Conservation (phyloP, 148 eudicot species). For the Pouteria glomerata region DNA sequence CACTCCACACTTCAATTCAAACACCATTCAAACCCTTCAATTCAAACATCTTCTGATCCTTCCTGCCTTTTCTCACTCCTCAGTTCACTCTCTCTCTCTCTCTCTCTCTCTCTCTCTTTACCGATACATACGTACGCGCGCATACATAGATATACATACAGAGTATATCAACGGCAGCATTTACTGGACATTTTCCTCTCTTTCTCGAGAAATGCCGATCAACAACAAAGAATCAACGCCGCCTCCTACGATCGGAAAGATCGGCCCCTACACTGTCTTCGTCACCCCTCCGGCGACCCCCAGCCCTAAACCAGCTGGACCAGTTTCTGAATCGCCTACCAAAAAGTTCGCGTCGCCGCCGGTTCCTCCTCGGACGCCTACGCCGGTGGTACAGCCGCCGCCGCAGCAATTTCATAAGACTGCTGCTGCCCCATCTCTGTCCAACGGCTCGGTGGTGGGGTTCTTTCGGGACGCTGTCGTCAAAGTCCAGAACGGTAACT, state of each 20-base stretch:
- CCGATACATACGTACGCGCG: neutral
- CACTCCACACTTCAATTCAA: too few relatives aligned
- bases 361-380: conserved; percentile 7
- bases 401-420: conserved; percentile 49
- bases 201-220: conserved; percentile 21
- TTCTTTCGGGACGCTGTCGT: conserved; percentile 61
- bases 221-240: conserved; percentile 33
- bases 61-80: neutral
- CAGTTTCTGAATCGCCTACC: conserved; percentile 23
- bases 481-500: conserved; percentile 70
- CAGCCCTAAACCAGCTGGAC: neutral
- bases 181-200: neutral
- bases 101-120: neutral
- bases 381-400: conserved; percentile 65
- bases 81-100: neutral
- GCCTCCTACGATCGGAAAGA: conserved; percentile 73
- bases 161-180: neutral
- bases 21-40: neutral
- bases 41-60: neutral
- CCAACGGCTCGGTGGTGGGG: conserved; percentile 26
- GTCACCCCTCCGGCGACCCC: conserved; percentile 60
- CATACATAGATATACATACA: too few relatives aligned
- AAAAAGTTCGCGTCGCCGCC: conserved; percentile 19
- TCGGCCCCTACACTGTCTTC: conserved; percentile 88
- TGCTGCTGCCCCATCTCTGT: conserved; percentile 13